Percentiles rank a stretch among this genome's conserved stretches.
phyloP scores from a whole-genome alignment of 2,329 filamentous ascomycete species.

The Zymoseptoria crescenta region DNA sequence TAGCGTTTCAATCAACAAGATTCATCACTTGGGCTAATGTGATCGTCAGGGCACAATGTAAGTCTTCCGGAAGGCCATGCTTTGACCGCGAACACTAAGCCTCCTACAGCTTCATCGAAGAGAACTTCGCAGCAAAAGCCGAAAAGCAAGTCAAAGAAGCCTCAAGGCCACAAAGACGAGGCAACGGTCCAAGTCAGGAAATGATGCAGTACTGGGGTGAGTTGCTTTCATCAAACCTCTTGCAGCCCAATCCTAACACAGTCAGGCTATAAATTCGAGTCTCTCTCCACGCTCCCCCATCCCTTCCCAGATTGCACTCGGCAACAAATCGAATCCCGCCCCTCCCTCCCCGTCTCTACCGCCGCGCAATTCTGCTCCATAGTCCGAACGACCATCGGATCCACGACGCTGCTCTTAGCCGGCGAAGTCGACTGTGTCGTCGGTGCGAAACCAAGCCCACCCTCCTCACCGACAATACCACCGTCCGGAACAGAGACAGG shows the following conservation, averaged over 20 bases:
- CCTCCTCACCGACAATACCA: background rate
- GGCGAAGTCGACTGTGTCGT: slow-evolving; percentile 93
- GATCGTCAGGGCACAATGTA: slow-evolving; percentile 25
- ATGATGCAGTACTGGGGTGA: slow-evolving; percentile 90
- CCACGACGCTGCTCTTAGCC: slow-evolving; percentile 66
- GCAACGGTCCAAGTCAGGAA: slow-evolving; percentile 44
- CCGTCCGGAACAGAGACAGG: slow-evolving; percentile 27
- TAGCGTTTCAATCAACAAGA: slow-evolving; percentile 4
- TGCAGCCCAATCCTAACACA: too few species aligned
- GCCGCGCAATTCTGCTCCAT: slow-evolving; percentile 93
- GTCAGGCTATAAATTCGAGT: slow-evolving; percentile 92
- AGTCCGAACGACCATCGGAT: slow-evolving; percentile 78
- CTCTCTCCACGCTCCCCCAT: slow-evolving; percentile 64
- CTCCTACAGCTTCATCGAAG: slow-evolving; percentile 71
- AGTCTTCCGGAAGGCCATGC: background rate
- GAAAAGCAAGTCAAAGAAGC: slow-evolving; percentile 45
- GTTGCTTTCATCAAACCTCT: slow-evolving; percentile 3
- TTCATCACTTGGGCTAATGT: slow-evolving; percentile 3
- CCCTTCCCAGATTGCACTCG: slow-evolving; percentile 66
- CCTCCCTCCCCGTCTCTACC: slow-evolving; percentile 69
- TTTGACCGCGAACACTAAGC: background rate
- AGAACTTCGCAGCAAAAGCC: slow-evolving; percentile 69
- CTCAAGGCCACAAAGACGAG: slow-evolving; percentile 11
- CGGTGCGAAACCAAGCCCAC: slow-evolving; percentile 61
- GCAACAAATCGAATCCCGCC: slow-evolving; percentile 70